Conservation (phyloP, 2,329 filamentous ascomycete species). For the Paecilomyces formosus region DNA sequence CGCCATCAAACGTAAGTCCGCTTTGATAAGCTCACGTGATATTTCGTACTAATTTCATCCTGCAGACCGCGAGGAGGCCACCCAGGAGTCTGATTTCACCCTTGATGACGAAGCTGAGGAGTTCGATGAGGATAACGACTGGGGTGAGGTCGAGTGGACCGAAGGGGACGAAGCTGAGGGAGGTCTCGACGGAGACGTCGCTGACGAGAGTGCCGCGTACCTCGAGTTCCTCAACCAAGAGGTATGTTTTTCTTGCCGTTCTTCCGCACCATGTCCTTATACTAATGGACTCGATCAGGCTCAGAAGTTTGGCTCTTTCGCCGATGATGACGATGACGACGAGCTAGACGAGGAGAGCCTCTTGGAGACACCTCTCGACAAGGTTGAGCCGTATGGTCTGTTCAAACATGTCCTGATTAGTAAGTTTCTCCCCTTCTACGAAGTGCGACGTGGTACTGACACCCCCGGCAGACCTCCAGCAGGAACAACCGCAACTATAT, state of each 20-base stretch:
- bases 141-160: constrained; percentile 67
- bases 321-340: constrained; percentile 72
- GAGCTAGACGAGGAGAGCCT: constrained; percentile 88
- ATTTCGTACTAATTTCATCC: constrained; percentile 13
- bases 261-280: neutral
- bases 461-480: constrained; percentile 63
- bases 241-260: constrained; percentile 38
- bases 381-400: constrained; percentile 85
- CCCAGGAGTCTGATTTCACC: constrained; percentile 76
- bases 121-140: constrained; percentile 76
- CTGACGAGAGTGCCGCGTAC: constrained; percentile 89
- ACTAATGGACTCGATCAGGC: constrained; percentile 45
- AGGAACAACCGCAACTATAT: constrained; percentile 86
- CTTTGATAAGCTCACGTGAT: constrained; percentile 8
- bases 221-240: constrained; percentile 94
- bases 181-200: constrained; percentile 56
- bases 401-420: constrained; percentile 78
- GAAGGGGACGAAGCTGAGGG: constrained; percentile 57
- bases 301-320: constrained; percentile 69
- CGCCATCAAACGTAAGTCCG: constrained; percentile 68
- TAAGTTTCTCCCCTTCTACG: constrained; percentile 44
- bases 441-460: constrained; percentile 19
- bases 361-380: constrained; percentile 89
- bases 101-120: constrained; percentile 66
- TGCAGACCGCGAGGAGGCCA: constrained; percentile 78